Evolutionary conservation across 495 filamentous ascomycete species (phyloP), one percentile per base, ranked within the genome.

Genomic region (Parathielavia appendiculata): DNA sequence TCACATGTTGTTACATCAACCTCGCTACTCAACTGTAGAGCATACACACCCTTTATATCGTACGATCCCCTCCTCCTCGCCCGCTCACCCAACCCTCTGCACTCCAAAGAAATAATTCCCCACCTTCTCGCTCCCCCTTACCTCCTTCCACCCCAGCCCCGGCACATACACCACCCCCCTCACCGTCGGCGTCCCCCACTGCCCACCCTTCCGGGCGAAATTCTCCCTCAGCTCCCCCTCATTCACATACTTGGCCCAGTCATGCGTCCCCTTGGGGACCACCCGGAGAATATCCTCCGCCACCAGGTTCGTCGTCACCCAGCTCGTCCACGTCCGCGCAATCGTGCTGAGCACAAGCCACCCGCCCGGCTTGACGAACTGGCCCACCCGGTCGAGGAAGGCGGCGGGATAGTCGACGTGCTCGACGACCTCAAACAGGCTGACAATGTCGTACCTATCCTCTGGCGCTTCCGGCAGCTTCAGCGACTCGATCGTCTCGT

Each of bases 61-160:
- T 44, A 56, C n/a, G n/a, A n/a, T 46, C 14, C 20, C 32, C 40
- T 20, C 22, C 19, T 12, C 2, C 40, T 17, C 9, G 13, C 40
- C 43, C 36, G 22, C 48, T 43, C 49, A 56, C 22, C 11, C 57
- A 22, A 65, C 22, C 60, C 54, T 95, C 72, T 86, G 83, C 34
- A 95, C 83, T 40, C 83, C 93, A 73, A 96, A 95, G 72, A 98
- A 97, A 72, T 98, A 98, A 74, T 98, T 98, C 36, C 93, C 93
- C 73, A 88, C 83, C 68, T 81, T 84, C 77, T 98, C 93, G 51
- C 89, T 86, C 10, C 89, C 88, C 16, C 58, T 66, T 3, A 96
- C 87, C 73, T 90, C 84, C 76, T 78, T 92, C 93, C 93, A 98
- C 44, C 93, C 93, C 39, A 93, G 51, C 1, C 90, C 92, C 14